Percentiles rank a stretch among this genome's conserved stretches.
phyloP scores from a whole-genome alignment of 2,329 filamentous ascomycete genomes.

The Penicillium capsulatum region DNA sequence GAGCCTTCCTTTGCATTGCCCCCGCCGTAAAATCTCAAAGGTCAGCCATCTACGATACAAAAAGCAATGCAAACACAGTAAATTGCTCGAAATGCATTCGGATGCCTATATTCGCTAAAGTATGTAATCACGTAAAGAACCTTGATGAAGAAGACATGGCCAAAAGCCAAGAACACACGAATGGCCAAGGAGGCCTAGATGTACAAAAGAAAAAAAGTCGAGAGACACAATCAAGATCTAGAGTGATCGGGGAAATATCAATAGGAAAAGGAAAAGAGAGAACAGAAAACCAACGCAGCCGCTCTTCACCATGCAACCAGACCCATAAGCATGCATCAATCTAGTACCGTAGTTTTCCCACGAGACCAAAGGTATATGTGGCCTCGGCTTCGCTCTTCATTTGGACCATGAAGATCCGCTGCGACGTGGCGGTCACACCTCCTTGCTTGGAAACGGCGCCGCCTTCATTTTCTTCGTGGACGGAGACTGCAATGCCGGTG shows the following conservation, averaged over 20 bases:
- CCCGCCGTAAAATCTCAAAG: no score
- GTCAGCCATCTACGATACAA: neutral
- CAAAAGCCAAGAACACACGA: constrained; percentile 6
- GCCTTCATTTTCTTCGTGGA: constrained; percentile 73
- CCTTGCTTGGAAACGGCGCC: constrained; percentile 53
- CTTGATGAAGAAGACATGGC: constrained; percentile 5
- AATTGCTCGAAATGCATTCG: no score
- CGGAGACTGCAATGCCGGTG: constrained; percentile 80
- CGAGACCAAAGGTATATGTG: constrained; percentile 53
- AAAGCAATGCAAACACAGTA: constrained; percentile 1
- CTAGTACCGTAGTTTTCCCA: constrained; percentile 52
- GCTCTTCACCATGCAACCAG: constrained; percentile 7
- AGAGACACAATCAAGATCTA: no score
- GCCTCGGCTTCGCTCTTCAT: constrained; percentile 53
- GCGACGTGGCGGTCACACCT: constrained; percentile 56
- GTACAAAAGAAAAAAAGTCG: constrained; percentile 16
- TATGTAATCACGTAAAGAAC: neutral
- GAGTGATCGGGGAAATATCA: no score
- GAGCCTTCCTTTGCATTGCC: no score
- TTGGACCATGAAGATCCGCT: constrained; percentile 63
- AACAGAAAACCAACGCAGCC: constrained; percentile 10
- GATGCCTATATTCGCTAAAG: neutral
- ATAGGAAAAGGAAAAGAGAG: constrained; percentile 1
- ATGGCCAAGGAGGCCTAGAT: constrained; percentile 15
- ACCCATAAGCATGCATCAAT: constrained; percentile 9